phyloP scores from a whole-genome alignment of 129 eudicot genomes.

The sunflower (Helianthus annuus) region HanXRQr2.0-SUNRISE NC_035439.2:87818721-87819220 shows the following conservation, averaged over 20 bases:
- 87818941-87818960: not conserved
- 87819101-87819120: too few relatives aligned
- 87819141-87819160: too few relatives aligned
- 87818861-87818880: not conserved
- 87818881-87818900: not conserved
- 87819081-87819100: too few relatives aligned
- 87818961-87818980: not conserved
- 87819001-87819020: not conserved
- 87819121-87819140: too few relatives aligned
- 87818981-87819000: too few relatives aligned
- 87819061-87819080: too few relatives aligned
- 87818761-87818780: not conserved
- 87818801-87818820: conserved; percentile 2
- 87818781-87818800: not conserved
- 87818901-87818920: not conserved
- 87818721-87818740: too few relatives aligned
- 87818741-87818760: not conserved
- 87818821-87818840: not conserved
- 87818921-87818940: not conserved
- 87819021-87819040: too few relatives aligned
- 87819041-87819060: too few relatives aligned
- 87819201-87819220: too few relatives aligned
- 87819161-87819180: too few relatives aligned
- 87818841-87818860: not conserved
- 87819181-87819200: too few relatives aligned